Evolutionary conservation across 1,284 basidiomycete species (phyloP).

Genomic region (Marasmius sp.): DNA sequence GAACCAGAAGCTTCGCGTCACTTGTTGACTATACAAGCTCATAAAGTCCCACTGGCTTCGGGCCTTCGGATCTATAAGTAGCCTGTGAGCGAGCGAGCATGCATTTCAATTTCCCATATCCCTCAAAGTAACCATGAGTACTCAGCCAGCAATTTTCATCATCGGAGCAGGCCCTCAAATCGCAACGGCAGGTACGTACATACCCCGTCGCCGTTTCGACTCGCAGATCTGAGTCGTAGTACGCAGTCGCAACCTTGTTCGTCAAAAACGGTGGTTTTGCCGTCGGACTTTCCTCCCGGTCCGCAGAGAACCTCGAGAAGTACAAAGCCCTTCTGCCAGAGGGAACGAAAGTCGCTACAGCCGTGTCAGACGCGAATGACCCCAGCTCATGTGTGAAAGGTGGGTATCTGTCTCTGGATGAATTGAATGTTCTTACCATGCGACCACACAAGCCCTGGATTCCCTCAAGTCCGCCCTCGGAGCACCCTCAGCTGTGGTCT

Average conservation of each 20-base stretch:
- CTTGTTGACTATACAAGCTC: no score
- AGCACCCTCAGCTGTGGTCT: not conserved
- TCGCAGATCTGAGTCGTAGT: not conserved
- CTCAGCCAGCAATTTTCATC: not conserved
- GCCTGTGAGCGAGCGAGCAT: no score
- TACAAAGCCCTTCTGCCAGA: not conserved
- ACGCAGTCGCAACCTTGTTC: not conserved
- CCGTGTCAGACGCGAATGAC: not conserved
- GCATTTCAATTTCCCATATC: no score
- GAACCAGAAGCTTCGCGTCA: no score
- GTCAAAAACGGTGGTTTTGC: not conserved
- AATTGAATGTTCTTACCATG: not conserved
- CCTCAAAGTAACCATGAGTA: no score
- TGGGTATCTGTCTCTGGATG: not conserved
- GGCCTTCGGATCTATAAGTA: no score
- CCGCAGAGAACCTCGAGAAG: not conserved
- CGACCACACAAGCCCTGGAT: not conserved
- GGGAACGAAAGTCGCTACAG: not conserved
- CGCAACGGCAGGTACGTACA: not conserved
- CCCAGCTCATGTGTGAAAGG: not conserved
- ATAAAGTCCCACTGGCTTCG: no score
- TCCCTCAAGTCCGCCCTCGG: not conserved
- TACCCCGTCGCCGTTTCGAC: not conserved
- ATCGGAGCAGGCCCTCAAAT: conserved; percentile 1
- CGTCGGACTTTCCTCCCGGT: not conserved